Conservation (phyloP, 768 basidiomycete species). For the Crassisporium funariophilum region DNA sequence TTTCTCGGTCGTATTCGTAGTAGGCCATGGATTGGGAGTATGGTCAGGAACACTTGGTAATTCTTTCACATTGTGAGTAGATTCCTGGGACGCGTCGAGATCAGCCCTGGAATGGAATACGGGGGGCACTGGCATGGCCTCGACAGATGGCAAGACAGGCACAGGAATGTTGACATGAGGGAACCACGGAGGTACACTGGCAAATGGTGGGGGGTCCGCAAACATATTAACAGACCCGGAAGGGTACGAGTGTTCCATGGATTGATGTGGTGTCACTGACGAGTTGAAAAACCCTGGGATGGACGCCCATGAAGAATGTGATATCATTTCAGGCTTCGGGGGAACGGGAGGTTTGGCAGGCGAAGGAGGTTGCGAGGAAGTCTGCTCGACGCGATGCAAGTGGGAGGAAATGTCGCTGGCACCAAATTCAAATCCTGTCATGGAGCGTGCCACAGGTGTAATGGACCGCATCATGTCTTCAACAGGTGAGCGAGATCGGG, state of each 20-base stretch:
- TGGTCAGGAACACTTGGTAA: conserved; percentile 21
- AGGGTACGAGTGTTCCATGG: not conserved
- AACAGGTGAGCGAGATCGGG: not conserved
- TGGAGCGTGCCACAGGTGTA: conserved; percentile 12
- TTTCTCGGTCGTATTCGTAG: conserved; percentile 20
- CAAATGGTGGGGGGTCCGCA: no score
- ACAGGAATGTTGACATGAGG: no score
- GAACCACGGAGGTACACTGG: no score
- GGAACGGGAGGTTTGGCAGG: conserved; percentile 13
- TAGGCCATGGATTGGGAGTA: conserved; percentile 23
- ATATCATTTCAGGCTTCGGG: conserved; percentile 26
- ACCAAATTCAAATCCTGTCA: no score
- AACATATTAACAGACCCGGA: no score
- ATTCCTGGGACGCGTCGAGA: no score
- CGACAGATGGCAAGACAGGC: no score
- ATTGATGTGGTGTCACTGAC: not conserved
- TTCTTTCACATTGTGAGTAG: conserved; percentile 5
- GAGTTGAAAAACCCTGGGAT: conserved; percentile 15
- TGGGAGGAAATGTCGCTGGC: not conserved
- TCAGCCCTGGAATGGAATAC: no score
- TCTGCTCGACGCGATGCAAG: not conserved
- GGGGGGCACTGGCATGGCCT: not conserved
- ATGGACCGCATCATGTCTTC: conserved; percentile 8
- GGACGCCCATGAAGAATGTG: conserved; percentile 19
- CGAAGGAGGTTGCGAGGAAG: not conserved